These are phyloP conservation scores for Wallacemonas collosoma DNA, from an alignment of 208 protist genomes.

Conservation along the genomic window DNA sequence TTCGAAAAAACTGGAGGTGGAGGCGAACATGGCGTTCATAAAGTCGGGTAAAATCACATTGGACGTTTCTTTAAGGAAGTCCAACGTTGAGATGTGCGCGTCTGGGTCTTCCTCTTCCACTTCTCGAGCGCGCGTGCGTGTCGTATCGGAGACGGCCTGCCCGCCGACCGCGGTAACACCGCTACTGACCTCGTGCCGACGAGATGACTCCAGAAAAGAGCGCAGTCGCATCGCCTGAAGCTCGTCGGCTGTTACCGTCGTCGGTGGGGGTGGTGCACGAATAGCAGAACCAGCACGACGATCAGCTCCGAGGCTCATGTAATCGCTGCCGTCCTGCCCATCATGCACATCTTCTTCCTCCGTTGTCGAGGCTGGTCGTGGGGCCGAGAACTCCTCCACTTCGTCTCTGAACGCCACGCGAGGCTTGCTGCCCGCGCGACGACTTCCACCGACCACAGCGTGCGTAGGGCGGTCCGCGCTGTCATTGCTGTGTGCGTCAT, in stretches of 20 bases:
- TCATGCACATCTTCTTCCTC: conserved; percentile 5
- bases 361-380: background rate
- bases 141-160: background rate
- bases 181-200: background rate
- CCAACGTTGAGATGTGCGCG: conserved; percentile 23
- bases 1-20: conserved; percentile 30
- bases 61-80: conserved; percentile 35
- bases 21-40: conserved; percentile 34
- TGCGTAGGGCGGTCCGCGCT: too few species aligned
- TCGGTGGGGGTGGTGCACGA: background rate
- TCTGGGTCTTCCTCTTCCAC: conserved; percentile 2
- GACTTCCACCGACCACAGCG: too few species aligned
- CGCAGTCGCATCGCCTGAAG: conserved; percentile 33
- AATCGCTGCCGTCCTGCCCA: background rate
- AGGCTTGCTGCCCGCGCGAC: background rate
- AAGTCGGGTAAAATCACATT: conserved; percentile 36
- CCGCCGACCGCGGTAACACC: background rate
- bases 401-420: conserved; percentile 8
- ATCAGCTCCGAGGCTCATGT: too few species aligned
- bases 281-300: background rate
- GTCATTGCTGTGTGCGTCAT: too few species aligned
- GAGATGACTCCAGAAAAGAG: background rate
- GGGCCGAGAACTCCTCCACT: conserved; percentile 16
- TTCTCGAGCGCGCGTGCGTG: background rate
- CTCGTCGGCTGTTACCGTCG: conserved; percentile 27